Evolutionary conservation across 2,329 filamentous ascomycete species (phyloP).

Genomic region (Aspergillus amoenus): DNA sequence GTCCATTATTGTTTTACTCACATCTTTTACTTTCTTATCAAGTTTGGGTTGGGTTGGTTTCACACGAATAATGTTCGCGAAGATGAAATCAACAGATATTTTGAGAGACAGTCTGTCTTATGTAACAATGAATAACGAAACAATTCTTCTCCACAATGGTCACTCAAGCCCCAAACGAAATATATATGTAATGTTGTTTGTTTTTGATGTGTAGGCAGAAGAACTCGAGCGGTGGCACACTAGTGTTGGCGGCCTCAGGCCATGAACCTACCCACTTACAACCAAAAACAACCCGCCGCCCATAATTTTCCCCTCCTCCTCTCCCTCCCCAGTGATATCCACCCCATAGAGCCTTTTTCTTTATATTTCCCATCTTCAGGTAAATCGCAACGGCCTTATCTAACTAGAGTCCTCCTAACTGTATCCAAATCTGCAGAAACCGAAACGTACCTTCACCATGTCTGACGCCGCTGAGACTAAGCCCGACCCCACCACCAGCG

Average conservation of each 20-base stretch:
- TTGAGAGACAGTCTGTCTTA: conserved; percentile 7
- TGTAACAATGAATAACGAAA: conserved; percentile 16
- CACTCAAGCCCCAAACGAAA: neutral
- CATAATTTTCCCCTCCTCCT: conserved; percentile 23
- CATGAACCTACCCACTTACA: conserved; percentile 24
- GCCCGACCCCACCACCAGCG: conserved; percentile 43
- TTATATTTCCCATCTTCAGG: conserved; percentile 9
- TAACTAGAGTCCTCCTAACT: neutral
- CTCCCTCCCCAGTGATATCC: conserved; percentile 13
- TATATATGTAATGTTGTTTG: neutral
- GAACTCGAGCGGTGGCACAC: conserved; percentile 18
- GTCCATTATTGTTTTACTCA: neutral
- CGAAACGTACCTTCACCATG: conserved; percentile 30
- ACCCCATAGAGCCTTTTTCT: conserved; percentile 9
- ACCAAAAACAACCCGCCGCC: conserved; percentile 23
- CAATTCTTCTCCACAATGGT: neutral
- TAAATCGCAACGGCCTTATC: conserved; percentile 1
- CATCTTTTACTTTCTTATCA: conserved; percentile 6
- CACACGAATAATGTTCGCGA: conserved; percentile 1
- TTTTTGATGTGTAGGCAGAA: neutral
- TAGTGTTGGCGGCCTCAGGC: conserved; percentile 22
- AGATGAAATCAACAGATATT: conserved; percentile 7
- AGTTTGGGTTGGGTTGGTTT: conserved; percentile 12
- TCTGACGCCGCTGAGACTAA: conserved; percentile 45
- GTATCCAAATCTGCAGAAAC: conserved; percentile 11